Evolutionary conservation across 2,329 filamentous ascomycete genomes (phyloP).

Genomic region (Calycina marina): DNA sequence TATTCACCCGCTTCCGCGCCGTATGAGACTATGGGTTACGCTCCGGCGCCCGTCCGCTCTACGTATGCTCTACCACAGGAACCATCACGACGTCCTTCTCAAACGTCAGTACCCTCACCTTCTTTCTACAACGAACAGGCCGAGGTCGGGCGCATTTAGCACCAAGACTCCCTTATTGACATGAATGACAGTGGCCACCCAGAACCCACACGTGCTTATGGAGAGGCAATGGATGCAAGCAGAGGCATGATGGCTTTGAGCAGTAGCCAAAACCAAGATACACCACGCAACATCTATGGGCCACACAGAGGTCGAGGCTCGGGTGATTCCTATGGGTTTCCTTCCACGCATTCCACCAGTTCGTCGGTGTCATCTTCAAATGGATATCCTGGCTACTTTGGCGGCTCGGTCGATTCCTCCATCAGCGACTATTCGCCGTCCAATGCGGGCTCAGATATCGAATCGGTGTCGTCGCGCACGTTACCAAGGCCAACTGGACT

Average conservation of each 20-base stretch:
- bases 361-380: conserved; percentile 83
- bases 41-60: conserved; percentile 46
- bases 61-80: conserved; percentile 39
- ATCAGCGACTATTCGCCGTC: conserved; percentile 71
- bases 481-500: conserved; percentile 63
- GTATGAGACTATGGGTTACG: conserved; percentile 67
- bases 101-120: conserved; percentile 59
- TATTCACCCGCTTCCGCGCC: conserved; percentile 34
- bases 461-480: conserved; percentile 66
- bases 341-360: conserved; percentile 66
- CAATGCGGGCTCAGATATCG: conserved; percentile 74
- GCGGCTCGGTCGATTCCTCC: conserved; percentile 68
- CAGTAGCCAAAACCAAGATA: conserved; percentile 81
- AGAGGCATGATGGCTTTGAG: conserved; percentile 92
- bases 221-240: conserved; percentile 82
- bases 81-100: conserved; percentile 55
- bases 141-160: conserved; percentile 25
- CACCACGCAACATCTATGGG: conserved; percentile 79
- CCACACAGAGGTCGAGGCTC: conserved; percentile 49
- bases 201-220: conserved; percentile 53
- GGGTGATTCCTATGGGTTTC: conserved; percentile 82
- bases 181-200: conserved; percentile 42
- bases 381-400: conserved; percentile 73
- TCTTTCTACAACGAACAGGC: conserved; percentile 26
- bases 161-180: conserved; percentile 52